Evolutionary conservation across 2,329 filamentous ascomycete genomes (phyloP), one percentile per base, ranked within the genome.

Genomic region (Alternaria sp.): DNA sequence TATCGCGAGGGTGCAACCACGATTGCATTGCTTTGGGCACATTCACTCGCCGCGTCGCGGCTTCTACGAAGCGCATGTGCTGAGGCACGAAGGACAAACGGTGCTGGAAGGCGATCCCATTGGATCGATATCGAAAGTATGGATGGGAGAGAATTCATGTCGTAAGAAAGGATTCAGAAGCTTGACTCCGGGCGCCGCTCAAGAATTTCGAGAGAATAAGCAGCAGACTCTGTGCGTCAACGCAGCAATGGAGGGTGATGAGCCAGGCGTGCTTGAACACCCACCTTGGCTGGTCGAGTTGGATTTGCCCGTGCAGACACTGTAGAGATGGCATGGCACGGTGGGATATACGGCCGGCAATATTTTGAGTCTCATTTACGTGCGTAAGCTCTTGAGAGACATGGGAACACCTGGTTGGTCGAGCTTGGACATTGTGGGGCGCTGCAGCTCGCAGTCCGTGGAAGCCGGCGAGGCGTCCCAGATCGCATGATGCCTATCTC

Each of bases 21-120:
- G 78, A 11, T 51, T 89, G 18, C 85, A 88, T 69, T 85, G 85
- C 63, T 90, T 88, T 66, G 87, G 87, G 0, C 87, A 89, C 74
- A 86, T 89, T 5, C 86, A 89, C 38, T n/a, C 38, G 20, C 48
- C 54, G 9, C 27, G 34, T 46, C 71, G 81, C 83, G 64, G 84
- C 79, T 5, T 41, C 14, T 71, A 74, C 48, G 70, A 74, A n/a
- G 66, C 64, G 5, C 67, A 74, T 60, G 72, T 67, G 16, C 68
- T 82, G 12, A 56, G 57, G 3, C 82, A 68, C 16, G 62, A 65
- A 14, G 54, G 65, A 2, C 46, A 46, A 11, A 22, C 20, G 4
- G 58, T 52, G 22, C n/a, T 43, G 5, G 54, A 48, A 27, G 53
- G n/a, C 4, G 62, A 61, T 14, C 38, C 41, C 14, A 68, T 70